Conservation (phyloP, 1,139 yeast genomes). For the Sugiyamaella sp. region DNA sequence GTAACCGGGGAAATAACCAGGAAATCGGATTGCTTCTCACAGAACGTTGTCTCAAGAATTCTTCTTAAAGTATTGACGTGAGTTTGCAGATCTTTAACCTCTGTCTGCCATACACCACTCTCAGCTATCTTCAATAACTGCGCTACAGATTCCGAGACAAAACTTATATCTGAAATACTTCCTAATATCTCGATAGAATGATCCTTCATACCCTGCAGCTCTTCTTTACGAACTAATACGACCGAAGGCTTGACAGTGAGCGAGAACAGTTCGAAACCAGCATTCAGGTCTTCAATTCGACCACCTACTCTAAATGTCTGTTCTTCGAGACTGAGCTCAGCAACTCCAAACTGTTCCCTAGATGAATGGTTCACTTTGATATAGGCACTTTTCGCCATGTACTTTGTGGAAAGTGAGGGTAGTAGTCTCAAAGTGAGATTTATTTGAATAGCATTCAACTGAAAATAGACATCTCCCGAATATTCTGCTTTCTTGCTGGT, state of each 20-base stretch:
- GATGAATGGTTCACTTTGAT: constrained; percentile 8
- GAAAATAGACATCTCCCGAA: constrained; percentile 9
- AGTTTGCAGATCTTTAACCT: background rate
- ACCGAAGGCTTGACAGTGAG: background rate
- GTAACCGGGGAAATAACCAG: too few species aligned
- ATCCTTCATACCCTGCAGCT: constrained; percentile 17
- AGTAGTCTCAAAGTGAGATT: constrained; percentile 5
- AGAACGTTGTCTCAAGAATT: too few species aligned
- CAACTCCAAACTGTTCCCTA: background rate
- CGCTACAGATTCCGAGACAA: constrained; percentile 13
- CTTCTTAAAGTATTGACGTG: background rate
- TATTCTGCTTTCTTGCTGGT: too few species aligned
- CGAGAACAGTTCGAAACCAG: constrained; percentile 13
- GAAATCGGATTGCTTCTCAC: too few species aligned
- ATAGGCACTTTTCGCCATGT: constrained; percentile 5
- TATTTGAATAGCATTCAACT: constrained; percentile 5
- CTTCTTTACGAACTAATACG: constrained; percentile 11
- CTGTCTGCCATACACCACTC: constrained; percentile 9
- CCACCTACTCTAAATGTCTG: constrained; percentile 9
- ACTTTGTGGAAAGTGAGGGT: constrained; percentile 9
- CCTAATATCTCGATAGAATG: constrained; percentile 16
- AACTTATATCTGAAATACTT: background rate
- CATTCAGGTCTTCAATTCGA: background rate
- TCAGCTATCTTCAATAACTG: constrained; percentile 2
- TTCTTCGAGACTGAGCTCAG: constrained; percentile 12